phyloP scores from a whole-genome alignment of 2,329 filamentous ascomycete genomes.

The Acephala macrosclerotiorum region DNA sequence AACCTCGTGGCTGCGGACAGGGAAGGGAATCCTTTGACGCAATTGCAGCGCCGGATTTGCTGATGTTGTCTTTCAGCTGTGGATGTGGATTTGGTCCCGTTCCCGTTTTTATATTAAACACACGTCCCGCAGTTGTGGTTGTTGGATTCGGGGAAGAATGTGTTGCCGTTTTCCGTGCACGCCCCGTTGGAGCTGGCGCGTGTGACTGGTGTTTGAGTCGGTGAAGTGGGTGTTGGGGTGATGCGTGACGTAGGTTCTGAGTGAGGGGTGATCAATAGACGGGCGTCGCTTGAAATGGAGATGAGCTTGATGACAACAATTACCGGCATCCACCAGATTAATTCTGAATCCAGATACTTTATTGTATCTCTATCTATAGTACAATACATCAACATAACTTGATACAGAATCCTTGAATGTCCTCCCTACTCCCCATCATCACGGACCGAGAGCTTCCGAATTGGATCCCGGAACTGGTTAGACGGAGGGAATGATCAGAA shows the following conservation, averaged over 20 bases:
- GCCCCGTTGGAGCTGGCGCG: not conserved
- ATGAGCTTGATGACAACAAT: not conserved
- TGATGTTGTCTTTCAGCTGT: too few species aligned
- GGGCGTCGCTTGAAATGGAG: too few species aligned
- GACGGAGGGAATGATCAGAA: constrained; percentile 51
- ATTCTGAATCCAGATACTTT: not conserved
- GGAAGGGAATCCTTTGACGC: not conserved
- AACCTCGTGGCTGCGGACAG: not conserved
- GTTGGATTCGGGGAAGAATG: not conserved
- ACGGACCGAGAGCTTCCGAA: constrained; percentile 58
- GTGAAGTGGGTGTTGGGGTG: not conserved
- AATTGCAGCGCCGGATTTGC: too few species aligned
- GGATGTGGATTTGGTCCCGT: not conserved
- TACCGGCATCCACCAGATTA: not conserved
- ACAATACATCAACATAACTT: too few species aligned
- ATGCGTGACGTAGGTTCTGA: not conserved
- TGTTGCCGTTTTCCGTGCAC: not conserved
- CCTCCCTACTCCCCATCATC: constrained; percentile 60
- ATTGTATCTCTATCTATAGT: too few species aligned
- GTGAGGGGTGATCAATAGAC: not conserved
- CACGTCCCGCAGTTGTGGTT: not conserved
- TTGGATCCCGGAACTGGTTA: constrained; percentile 54
- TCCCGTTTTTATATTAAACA: not conserved
- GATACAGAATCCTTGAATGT: constrained; percentile 48
- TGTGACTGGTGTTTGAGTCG: not conserved